Percentiles rank a stretch among this genome's conserved stretches.
Conservation (phyloP, 2,329 filamentous ascomycete species). For the Neobulgaria alba region DNA sequence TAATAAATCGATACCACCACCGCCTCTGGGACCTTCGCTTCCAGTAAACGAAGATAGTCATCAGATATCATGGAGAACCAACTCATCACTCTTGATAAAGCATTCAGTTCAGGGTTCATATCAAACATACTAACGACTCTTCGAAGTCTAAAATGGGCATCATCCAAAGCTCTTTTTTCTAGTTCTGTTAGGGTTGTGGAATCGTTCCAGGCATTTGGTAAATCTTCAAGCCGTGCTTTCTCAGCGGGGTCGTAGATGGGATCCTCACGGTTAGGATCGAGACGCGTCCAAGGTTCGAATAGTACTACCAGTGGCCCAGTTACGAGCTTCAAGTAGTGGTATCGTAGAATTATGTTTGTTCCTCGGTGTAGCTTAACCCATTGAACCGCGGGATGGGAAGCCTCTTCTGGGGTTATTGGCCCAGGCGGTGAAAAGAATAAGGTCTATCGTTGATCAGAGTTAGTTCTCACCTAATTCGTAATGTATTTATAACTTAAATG, state of each 20-base stretch:
- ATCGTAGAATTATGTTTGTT: conserved; percentile 18
- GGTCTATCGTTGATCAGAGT: too few species aligned
- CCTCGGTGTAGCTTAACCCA: conserved; percentile 29
- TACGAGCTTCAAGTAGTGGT: conserved; percentile 14
- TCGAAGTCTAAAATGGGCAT: conserved; percentile 7
- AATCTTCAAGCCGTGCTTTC: conserved; percentile 8
- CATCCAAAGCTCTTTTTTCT: conserved; percentile 11
- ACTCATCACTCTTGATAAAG: conserved; percentile 21
- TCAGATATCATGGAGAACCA: conserved; percentile 32
- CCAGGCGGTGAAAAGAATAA: conserved; percentile 29
- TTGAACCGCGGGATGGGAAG: too few species aligned
- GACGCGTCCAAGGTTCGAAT: conserved; percentile 16
- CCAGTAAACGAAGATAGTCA: conserved; percentile 28
- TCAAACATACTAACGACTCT: conserved; percentile 17
- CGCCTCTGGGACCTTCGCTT: conserved; percentile 29
- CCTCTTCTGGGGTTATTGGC: conserved; percentile 23
- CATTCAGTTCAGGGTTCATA: conserved; percentile 18
- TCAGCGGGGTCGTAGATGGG: conserved; percentile 13
- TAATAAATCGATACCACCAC: conserved; percentile 32
- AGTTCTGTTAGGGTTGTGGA: conserved; percentile 2
- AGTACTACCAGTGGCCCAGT: conserved; percentile 21
- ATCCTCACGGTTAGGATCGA: conserved; percentile 10
- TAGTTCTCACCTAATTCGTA: too few species aligned
- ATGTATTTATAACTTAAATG: too few species aligned
- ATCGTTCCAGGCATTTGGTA: conserved; percentile 16